Percentiles rank a stretch among this genome's conserved stretches.
phyloP scores from a whole-genome alignment of 768 basidiomycete species.

The Hemileccinum impolitum region DNA sequence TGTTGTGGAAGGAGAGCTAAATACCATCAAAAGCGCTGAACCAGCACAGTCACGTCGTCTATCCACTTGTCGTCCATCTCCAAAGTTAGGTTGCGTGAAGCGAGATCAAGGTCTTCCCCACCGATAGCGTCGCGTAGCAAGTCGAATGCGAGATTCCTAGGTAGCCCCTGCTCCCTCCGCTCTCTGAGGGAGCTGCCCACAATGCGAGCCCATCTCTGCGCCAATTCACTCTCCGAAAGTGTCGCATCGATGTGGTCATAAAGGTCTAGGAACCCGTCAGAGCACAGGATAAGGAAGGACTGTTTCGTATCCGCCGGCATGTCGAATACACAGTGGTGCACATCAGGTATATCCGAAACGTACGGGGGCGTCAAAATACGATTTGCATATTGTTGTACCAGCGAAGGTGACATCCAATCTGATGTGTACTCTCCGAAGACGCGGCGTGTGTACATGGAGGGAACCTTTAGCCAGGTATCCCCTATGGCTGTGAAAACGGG shows the following conservation, averaged over 20 bases:
- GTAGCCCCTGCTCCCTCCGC: conserved; percentile 11
- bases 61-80: conserved; percentile 52
- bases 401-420: conserved; percentile 22
- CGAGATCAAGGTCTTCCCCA: conserved; percentile 37
- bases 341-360: conserved; percentile 40
- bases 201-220: conserved; percentile 35
- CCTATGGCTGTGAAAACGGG: conserved; percentile 28
- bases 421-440: conserved; percentile 24
- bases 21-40: conserved; percentile 35
- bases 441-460: conserved; percentile 31
- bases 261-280: conserved; percentile 46
- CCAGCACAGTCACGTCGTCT: conserved; percentile 46
- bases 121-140: conserved; percentile 43
- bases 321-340: conserved; percentile 34
- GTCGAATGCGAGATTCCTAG: conserved; percentile 37
- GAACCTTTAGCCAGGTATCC: conserved; percentile 35
- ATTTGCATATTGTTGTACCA: conserved; percentile 22
- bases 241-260: conserved; percentile 28
- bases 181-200: conserved; percentile 28
- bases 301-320: conserved; percentile 17
- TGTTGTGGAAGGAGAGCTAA: background rate
- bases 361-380: conserved; percentile 47
- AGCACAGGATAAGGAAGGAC: conserved; percentile 38
- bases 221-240: conserved; percentile 27
- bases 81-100: conserved; percentile 44